phyloP scores from a whole-genome alignment of 1,284 basidiomycete genomes.

The Ustilago crameri region DNA sequence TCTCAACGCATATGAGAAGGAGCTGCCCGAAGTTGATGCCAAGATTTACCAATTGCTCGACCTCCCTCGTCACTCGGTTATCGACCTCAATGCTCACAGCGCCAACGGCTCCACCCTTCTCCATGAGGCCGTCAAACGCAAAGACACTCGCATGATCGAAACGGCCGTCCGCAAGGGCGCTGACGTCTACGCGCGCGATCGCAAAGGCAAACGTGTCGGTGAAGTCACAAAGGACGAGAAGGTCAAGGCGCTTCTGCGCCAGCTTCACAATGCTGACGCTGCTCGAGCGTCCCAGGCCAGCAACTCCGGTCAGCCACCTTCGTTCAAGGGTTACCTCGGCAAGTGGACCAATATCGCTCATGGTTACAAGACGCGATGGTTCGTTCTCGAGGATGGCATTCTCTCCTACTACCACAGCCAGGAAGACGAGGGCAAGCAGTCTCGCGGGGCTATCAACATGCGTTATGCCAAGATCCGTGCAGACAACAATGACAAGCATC shows the following conservation, averaged over 20 bases:
- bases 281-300: conserved; percentile 71
- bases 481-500: conserved; percentile 73
- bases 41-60: conserved; percentile 68
- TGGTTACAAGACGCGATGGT: conserved; percentile 93
- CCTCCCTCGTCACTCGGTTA: conserved; percentile 44
- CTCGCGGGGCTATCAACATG: conserved; percentile 89
- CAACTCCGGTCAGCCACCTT: conserved; percentile 52
- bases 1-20: conserved; percentile 70
- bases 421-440: conserved; percentile 88
- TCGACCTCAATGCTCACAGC: conserved; percentile 60
- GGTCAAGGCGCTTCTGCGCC: conserved; percentile 83
- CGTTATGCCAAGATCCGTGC: conserved; percentile 75
- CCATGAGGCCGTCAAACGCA: conserved; percentile 86
- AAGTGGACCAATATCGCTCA: conserved; percentile 91
- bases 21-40: conserved; percentile 70
- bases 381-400: conserved; percentile 87
- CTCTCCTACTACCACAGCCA: conserved; percentile 83
- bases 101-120: conserved; percentile 74
- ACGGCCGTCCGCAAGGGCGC: conserved; percentile 84
- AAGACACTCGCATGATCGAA: conserved; percentile 84
- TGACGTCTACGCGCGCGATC: conserved; percentile 88
- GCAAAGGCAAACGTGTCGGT: conserved; percentile 78
- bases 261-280: conserved; percentile 71
- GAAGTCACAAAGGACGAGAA: conserved; percentile 79
- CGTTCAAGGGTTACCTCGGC: conserved; percentile 70